Evolutionary conservation across 2,329 filamentous ascomycete genomes (phyloP).

Genomic region (Berkeleyomyces rouxiae): DNA sequence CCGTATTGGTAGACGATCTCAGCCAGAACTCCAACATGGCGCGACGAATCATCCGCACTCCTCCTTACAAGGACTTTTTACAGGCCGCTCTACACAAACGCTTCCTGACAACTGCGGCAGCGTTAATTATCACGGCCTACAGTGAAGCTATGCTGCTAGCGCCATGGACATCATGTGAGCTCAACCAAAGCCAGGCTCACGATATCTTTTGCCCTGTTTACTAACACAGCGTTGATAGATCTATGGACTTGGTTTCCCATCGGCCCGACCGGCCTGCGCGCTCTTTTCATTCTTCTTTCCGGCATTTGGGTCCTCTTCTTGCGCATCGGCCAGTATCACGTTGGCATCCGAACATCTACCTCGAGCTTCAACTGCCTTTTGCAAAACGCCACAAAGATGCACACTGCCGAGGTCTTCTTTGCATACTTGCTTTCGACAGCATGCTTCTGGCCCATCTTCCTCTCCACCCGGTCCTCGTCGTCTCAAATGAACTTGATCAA

Average conservation of each 20-base stretch:
- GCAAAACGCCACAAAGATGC: conserved; percentile 38
- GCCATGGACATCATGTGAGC: conserved; percentile 52
- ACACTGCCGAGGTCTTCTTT: conserved; percentile 51
- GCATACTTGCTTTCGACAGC: conserved; percentile 67
- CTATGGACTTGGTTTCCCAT: conserved; percentile 81
- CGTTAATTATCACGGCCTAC: conserved; percentile 58
- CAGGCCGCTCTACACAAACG: conserved; percentile 76
- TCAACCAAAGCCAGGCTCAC: not conserved
- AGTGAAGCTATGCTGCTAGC: conserved; percentile 53
- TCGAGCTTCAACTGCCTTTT: conserved; percentile 50
- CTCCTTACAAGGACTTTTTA: conserved; percentile 72
- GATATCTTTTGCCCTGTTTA: not conserved
- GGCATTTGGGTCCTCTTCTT: conserved; percentile 67
- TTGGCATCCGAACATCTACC: conserved; percentile 53
- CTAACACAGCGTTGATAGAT: conserved; percentile 29
- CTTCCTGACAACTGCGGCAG: conserved; percentile 60
- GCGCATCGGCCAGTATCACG: conserved; percentile 69
- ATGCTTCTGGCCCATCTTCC: conserved; percentile 65
- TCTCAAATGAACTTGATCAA: conserved; percentile 59
- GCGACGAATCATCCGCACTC: conserved; percentile 25
- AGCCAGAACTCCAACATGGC: conserved; percentile 2
- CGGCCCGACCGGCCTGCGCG: conserved; percentile 56
- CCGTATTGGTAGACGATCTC: not conserved
- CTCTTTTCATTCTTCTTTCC: conserved; percentile 58
- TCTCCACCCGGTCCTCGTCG: conserved; percentile 47